Conservation (phyloP, 768 basidiomycete species). For the Pleurotus giganteus region DNA sequence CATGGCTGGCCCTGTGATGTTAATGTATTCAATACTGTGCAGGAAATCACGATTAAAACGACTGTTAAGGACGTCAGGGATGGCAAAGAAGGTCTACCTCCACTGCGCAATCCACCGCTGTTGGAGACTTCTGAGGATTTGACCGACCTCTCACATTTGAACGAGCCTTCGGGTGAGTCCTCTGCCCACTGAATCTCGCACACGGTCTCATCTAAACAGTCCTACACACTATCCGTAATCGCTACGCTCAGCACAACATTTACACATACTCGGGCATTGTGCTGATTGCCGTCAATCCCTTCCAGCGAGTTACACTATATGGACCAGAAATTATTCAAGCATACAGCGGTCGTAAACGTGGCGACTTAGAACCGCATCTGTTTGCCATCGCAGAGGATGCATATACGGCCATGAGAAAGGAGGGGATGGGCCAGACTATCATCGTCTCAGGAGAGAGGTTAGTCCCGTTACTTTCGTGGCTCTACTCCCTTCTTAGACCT, state of each 20-base stretch:
- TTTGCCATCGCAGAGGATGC: constrained; percentile 99
- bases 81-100: constrained; percentile 79
- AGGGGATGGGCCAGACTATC: constrained; percentile 95
- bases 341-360: constrained; percentile 87
- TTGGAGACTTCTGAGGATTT: constrained; percentile 97
- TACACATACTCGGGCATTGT: constrained; percentile 99
- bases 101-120: constrained; percentile 93
- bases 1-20: constrained; percentile 7
- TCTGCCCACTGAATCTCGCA: constrained; percentile 3
- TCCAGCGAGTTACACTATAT: constrained; percentile 96
- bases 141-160: constrained; percentile 95
- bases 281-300: constrained; percentile 98
- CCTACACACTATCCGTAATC: constrained; percentile 93
- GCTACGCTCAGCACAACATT: constrained; percentile 95
- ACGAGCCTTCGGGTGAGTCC: constrained; percentile 88
- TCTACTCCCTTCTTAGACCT: constrained; percentile 14
- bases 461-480: constrained; percentile 21
- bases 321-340: constrained; percentile 97
- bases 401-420: constrained; percentile 93
- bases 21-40: constrained; percentile 12
- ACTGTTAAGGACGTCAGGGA: constrained; percentile 79
- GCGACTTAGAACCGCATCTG: constrained; percentile 95
- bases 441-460: constrained; percentile 98
- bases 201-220: constrained; percentile 44
- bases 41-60: constrained; percentile 82